Evolutionary conservation across 2,329 filamentous ascomycete genomes (phyloP).

Genomic region (Hypoxylon sp.): DNA sequence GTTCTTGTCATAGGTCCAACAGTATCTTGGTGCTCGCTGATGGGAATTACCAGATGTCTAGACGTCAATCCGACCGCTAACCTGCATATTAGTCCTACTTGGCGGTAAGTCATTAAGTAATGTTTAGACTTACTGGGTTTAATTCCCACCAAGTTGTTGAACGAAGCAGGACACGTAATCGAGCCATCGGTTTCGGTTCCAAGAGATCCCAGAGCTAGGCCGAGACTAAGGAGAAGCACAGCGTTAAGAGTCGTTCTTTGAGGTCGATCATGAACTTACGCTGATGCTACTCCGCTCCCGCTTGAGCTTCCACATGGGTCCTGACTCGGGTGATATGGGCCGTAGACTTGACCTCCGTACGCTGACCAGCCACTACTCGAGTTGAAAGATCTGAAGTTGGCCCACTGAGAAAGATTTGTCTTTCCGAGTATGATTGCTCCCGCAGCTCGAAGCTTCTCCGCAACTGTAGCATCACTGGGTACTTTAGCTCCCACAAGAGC

Average conservation of each 20-base stretch:
- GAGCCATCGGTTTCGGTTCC: conserved; percentile 75
- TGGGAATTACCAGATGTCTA: conserved; percentile 72
- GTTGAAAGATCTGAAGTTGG: conserved; percentile 70
- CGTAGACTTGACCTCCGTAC: conserved; percentile 71
- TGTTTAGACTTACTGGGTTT: conserved; percentile 61
- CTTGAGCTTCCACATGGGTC: conserved; percentile 72
- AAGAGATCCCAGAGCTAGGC: conserved; percentile 68
- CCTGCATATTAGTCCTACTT: background rate
- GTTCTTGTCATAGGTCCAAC: conserved; percentile 74
- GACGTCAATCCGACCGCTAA: conserved; percentile 71
- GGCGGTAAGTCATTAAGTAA: background rate
- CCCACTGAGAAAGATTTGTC: conserved; percentile 74
- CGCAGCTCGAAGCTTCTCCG: conserved; percentile 68
- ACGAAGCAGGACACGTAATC: conserved; percentile 66
- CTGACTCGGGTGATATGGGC: conserved; percentile 70
- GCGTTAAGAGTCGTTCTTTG: background rate
- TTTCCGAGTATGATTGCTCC: conserved; percentile 76
- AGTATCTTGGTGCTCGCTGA: conserved; percentile 73
- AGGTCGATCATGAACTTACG: conserved; percentile 36
- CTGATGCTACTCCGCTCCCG: conserved; percentile 71
- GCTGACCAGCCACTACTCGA: conserved; percentile 73
- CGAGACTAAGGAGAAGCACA: conserved; percentile 53
- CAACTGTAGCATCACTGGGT: conserved; percentile 68
- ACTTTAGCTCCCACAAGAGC: conserved; percentile 70
- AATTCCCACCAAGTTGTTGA: conserved; percentile 74